Base-by-base conservation (phyloP, 2,329 filamentous ascomycete genomes). In the Aureobasidium pullulans region DNA sequence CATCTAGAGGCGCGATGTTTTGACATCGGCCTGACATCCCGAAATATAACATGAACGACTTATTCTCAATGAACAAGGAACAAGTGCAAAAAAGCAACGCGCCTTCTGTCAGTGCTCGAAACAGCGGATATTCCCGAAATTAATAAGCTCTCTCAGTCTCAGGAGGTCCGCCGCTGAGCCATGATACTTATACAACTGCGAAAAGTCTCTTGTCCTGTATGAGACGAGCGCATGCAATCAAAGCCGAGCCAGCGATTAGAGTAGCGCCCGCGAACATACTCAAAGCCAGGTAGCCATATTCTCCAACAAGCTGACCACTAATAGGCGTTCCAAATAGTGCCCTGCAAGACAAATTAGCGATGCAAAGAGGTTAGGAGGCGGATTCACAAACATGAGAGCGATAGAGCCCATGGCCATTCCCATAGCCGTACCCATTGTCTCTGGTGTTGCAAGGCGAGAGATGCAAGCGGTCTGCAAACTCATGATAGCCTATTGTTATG, bases 401-500 rank as follows among this genome's bases (percentile, higher is more conserved):
- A 75, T 67, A 4, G 71, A 71, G 0, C 72, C 76, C 65, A 76
- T 72, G 1, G 76, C 66, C 16, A 71, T 64, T 0, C 78, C 78
- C 8, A 79, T 69, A 0, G 75, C 74, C 1, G 74, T 68, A 0
- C 77, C 77, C 29, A 76, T 68, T 0, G 70, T 74, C 4, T 70
- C 62, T 1, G 69, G 68, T 0, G 69, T 73, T 0, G 75, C 70
- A 8, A 80, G 66, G 44, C 76, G 72, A 0, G 73, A 73, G 0
- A 75, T 76, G 60, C 77, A 80, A 0, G 77, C 75, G 59, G 72
- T 66, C 43, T 81, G 78, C 0, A 80, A 68, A 50, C 74, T 76
- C 29, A 80, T 62, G 32, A 80, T 75, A 0, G 73, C 76, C 75
- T 79, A 44, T 5, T 59, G 13, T 5, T 4, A 4, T 9, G 61